Conservation (phyloP, 176 grass and related monocot genomes). For the Luzula sylvatica region DNA sequence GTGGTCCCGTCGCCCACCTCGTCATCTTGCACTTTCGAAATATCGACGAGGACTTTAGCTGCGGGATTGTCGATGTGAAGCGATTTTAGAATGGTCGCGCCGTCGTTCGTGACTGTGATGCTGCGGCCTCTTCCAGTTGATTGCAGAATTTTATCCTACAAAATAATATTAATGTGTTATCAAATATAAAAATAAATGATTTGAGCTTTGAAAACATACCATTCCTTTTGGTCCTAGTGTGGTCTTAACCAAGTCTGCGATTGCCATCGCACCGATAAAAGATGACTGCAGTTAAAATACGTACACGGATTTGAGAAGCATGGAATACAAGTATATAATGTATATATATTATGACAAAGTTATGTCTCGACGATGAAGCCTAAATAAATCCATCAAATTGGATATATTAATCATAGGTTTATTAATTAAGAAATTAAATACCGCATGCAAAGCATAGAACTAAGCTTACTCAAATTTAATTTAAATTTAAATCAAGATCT, state of each 20-base stretch:
- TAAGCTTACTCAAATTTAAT: no score
- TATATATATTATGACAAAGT: no score
- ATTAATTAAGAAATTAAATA: no score
- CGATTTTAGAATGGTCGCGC: slow-evolving; percentile 91
- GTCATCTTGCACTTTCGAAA: slow-evolving; percentile 98
- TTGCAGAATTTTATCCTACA: slow-evolving; percentile 89
- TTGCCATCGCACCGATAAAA: slow-evolving; percentile 82
- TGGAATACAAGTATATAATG: no score
- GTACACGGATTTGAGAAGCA: no score
- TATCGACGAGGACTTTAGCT: slow-evolving; percentile 97
- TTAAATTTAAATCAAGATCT: neutral
- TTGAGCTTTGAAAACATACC: slow-evolving; percentile 30
- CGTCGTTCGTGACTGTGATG: slow-evolving; percentile 91
- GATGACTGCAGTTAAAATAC: no score
- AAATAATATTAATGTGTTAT: neutral
- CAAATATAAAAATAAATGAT: no score
- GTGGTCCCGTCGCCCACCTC: slow-evolving; percentile 96
- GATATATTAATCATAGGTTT: no score
- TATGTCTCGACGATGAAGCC: no score
- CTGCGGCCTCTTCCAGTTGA: slow-evolving; percentile 71
- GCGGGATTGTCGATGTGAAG: slow-evolving; percentile 96
- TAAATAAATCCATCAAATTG: no score
- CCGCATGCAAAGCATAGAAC: no score
- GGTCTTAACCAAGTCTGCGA: slow-evolving; percentile 70
- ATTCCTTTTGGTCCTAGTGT: slow-evolving; percentile 95